A percentile compares a stretch with the other conserved stretches of the same genome.
These are phyloP conservation scores for Sclerotinia borealis DNA, from an alignment of 2,329 filamentous ascomycete species.

Conservation along the genomic window DNA sequence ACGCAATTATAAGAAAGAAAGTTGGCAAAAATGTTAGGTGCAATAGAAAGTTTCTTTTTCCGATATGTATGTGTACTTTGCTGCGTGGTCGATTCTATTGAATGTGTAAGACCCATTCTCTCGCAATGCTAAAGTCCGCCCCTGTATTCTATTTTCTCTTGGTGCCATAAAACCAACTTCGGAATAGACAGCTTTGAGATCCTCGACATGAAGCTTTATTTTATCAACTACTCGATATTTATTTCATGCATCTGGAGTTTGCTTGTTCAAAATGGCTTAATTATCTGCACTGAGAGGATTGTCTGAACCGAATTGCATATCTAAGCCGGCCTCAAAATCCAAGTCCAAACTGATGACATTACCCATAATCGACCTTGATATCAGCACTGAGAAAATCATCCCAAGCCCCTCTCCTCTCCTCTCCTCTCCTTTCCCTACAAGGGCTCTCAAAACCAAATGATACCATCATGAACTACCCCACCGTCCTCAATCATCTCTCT, in stretches of 20 bases:
- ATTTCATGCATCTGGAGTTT: not conserved
- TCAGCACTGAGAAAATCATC: not conserved
- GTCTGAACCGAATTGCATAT: not conserved
- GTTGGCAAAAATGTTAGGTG: not conserved
- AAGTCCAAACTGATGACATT: not conserved
- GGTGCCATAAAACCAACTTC: not conserved
- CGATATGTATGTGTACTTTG: not conserved
- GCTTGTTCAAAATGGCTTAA: not conserved
- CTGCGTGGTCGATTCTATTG: not conserved
- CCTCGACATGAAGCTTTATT: not conserved
- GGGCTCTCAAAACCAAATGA: not conserved
- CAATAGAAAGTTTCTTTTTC: slow-evolving; percentile 9
- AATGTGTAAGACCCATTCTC: not conserved
- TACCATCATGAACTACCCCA: not conserved
- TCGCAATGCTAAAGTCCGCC: not conserved
- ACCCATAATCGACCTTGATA: not conserved
- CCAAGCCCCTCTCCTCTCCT: not conserved
- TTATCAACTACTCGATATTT: not conserved
- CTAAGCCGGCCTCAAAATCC: not conserved
- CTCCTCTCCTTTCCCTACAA: not conserved
- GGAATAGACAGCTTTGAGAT: not conserved
- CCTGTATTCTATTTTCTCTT: not conserved
- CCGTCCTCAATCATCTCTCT: not conserved
- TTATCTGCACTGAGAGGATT: not conserved
- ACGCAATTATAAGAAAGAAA: not conserved